Base-by-base conservation (phyloP, 1,284 basidiomycete species). In the Pseudozyma thailandica region DNA sequence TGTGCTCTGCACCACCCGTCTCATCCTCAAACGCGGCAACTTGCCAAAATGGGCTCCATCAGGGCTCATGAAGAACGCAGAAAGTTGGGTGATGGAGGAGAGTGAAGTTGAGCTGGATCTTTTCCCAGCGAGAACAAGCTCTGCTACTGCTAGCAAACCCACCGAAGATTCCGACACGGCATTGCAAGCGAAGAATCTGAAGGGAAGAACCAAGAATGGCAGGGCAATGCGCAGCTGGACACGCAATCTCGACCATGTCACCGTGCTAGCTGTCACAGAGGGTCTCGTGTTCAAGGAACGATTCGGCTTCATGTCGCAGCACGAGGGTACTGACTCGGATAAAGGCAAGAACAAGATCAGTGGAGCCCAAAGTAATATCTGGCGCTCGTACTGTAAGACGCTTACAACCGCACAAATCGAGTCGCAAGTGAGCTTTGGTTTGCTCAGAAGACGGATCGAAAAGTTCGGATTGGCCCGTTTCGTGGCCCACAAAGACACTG, bases 1-100 rank as follows among this genome's bases (percentile, higher is more conserved):
- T 25, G 88, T 90, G 12, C 87, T 98, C n/a, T 84, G 90, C 54
- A 97, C 94, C 0, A 92, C 91, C 1, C 89, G 94, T 23, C 89
- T 98, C 66, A 92, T 98, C 75, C 87, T 96, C 76, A 98, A 98
- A 85, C 88, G 90, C 37, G 94, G 94, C 9, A 88, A 92, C 13
- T 86, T 96, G 51, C 94, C 94, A 3, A 88, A 90, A 79, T 98
- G 94, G 94, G 92, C 91, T 16, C 92, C 91, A 2, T 87, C 88
- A 77, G 91, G 91, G 41, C 91, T 91, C 77, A 86, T 91, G 35
- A 75, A 77, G 62, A 80, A 79, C 37, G 62, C 79, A 15, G 77
- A 81, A 53, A 78, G 79, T 48, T 82, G 75, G 74, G 81, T 82
- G n/a, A 68, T 82, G 41, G 81, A 82, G 39, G 78, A 81, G 55